Percentiles rank a stretch among this genome's conserved stretches.
phyloP scores from a whole-genome alignment of 2,329 filamentous ascomycete species.

The Macrophomina pseudophaseolina region DNA sequence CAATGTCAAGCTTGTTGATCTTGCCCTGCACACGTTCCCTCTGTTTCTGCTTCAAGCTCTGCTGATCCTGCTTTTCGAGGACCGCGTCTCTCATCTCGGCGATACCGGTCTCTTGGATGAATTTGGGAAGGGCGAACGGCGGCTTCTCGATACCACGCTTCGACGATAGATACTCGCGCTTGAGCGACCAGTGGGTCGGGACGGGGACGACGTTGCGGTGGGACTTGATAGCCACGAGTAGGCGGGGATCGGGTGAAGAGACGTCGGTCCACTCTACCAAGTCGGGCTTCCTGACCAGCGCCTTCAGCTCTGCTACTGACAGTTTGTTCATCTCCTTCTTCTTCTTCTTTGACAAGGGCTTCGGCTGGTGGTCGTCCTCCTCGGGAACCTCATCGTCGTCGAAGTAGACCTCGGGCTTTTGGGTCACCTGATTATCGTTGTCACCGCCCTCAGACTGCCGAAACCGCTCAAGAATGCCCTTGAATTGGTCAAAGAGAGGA shows the following conservation, averaged over 20 bases:
- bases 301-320: conserved; percentile 93
- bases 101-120: conserved; percentile 97
- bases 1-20: conserved; percentile 96
- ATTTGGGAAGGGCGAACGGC: conserved; percentile 89
- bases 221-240: conserved; percentile 93
- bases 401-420: conserved; percentile 85
- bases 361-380: conserved; percentile 68
- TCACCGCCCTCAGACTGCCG: conserved; percentile 57
- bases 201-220: conserved; percentile 96
- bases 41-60: conserved; percentile 92
- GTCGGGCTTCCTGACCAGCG: conserved; percentile 86
- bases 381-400: conserved; percentile 87
- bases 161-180: conserved; percentile 95
- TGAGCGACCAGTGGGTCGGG: conserved; percentile 91
- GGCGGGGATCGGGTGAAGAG: conserved; percentile 83
- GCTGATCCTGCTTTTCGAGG: conserved; percentile 91
- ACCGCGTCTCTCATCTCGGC: conserved; percentile 97
- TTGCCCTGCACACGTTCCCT: conserved; percentile 92
- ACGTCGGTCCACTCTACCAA: conserved; percentile 98
- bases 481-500: conserved; percentile 82
- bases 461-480: conserved; percentile 81
- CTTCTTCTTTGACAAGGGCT: conserved; percentile 91
- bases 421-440: conserved; percentile 52
- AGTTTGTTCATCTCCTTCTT: conserved; percentile 89
- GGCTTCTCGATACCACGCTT: conserved; percentile 97